A percentile compares a stretch with the other conserved stretches of the same genome.
phyloP scores from a whole-genome alignment of 2,329 filamentous ascomycete genomes.

The Chrysoporthe puriensis region DNA sequence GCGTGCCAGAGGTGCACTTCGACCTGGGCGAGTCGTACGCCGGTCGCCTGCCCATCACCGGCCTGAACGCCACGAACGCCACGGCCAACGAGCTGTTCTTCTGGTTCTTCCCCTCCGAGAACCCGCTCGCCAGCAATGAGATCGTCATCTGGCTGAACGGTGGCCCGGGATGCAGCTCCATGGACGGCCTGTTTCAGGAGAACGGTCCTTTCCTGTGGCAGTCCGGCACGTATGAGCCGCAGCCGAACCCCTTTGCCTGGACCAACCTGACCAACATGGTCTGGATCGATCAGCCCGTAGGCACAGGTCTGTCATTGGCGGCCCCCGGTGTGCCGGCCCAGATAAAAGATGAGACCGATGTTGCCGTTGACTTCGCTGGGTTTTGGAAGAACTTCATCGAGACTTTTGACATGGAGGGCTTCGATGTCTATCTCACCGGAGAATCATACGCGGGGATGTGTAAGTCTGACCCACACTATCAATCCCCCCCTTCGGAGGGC shows the following conservation, averaged over 20 bases:
- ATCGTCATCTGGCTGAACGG: constrained; percentile 67
- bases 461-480: constrained; percentile 1
- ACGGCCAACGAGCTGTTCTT: constrained; percentile 57
- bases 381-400: constrained; percentile 76
- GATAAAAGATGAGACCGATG: constrained; percentile 64
- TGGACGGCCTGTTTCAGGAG: constrained; percentile 70
- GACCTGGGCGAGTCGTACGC: constrained; percentile 70
- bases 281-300: constrained; percentile 68
- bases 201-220: constrained; percentile 73
- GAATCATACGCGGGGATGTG: constrained; percentile 63
- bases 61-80: constrained; percentile 40
- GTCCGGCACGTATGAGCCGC: constrained; percentile 64
- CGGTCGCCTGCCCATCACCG: constrained; percentile 63
- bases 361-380: constrained; percentile 68
- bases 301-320: constrained; percentile 63
- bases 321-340: constrained; percentile 57
- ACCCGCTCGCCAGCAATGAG: constrained; percentile 55
- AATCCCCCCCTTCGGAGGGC: too few relatives aligned
- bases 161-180: constrained; percentile 57
- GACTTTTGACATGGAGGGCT: constrained; percentile 63
- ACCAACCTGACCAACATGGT: constrained; percentile 73
- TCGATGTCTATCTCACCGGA: constrained; percentile 70
- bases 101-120: constrained; percentile 67
- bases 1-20: constrained; percentile 70
- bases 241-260: constrained; percentile 69